Conservation (phyloP, 352 stramenopile species). For the Phytophthora pluvialis region DNA sequence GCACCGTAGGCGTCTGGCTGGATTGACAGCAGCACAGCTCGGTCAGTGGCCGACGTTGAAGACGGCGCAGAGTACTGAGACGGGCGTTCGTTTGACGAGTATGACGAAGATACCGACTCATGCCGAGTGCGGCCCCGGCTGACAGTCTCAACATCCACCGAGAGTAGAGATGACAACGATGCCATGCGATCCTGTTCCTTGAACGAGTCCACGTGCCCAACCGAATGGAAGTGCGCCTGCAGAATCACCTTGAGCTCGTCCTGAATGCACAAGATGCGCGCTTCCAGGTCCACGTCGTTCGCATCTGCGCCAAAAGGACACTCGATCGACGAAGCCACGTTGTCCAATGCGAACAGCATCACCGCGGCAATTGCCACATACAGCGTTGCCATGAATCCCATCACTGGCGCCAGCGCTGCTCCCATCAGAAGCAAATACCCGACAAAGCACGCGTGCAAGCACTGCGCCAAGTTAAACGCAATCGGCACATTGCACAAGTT, state of each 20-base stretch:
- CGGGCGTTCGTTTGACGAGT: constrained; percentile 50
- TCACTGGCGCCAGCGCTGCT: constrained; percentile 19
- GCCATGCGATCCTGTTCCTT: constrained; percentile 52
- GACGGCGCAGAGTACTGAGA: constrained; percentile 42
- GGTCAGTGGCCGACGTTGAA: constrained; percentile 44
- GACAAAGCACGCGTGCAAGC: constrained; percentile 47
- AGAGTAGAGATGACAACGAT: constrained; percentile 52
- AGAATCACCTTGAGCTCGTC: constrained; percentile 64
- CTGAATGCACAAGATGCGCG: constrained; percentile 53
- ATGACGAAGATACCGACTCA: constrained; percentile 51
- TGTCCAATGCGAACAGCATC: constrained; percentile 59
- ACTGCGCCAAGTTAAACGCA: constrained; percentile 53
- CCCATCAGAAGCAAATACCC: constrained; percentile 52
- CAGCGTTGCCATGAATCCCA: constrained; percentile 31
- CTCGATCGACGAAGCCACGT: constrained; percentile 56
- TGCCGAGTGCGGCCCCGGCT: constrained; percentile 37
- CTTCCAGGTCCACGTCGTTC: constrained; percentile 53
- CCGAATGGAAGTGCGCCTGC: constrained; percentile 56
- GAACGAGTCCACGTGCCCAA: constrained; percentile 48
- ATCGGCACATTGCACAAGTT: constrained; percentile 58
- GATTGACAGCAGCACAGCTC: constrained; percentile 43
- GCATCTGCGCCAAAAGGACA: constrained; percentile 47
- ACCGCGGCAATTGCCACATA: constrained; percentile 50
- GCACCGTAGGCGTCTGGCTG: constrained; percentile 42
- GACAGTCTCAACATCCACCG: constrained; percentile 39